Conservation (phyloP, 1,284 basidiomycete species). For the Peniophora sp. region DNA sequence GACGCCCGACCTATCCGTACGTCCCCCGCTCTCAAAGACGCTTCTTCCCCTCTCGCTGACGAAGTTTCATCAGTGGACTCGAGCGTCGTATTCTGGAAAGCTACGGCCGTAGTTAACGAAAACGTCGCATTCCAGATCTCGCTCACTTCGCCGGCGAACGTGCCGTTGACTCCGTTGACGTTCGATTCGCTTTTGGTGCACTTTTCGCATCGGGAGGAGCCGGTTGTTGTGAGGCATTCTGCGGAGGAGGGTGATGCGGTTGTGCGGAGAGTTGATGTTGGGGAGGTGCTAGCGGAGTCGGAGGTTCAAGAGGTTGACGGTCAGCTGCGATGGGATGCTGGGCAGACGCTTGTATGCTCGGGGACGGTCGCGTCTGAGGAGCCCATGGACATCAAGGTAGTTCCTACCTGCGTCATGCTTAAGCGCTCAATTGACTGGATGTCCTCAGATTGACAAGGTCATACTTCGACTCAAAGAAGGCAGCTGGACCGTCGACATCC, state of each 20-base stretch:
- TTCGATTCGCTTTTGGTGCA: slow-evolving; percentile 51
- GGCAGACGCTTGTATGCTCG: slow-evolving; percentile 42
- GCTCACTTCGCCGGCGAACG: slow-evolving; percentile 38
- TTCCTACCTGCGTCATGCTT: no score
- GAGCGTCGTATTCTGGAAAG: slow-evolving; percentile 61
- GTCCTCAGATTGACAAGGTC: slow-evolving; percentile 44
- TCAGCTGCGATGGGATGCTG: slow-evolving; percentile 48
- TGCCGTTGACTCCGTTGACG: slow-evolving; percentile 45
- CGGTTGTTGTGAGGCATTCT: slow-evolving; percentile 42
- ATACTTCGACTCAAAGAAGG: slow-evolving; percentile 46
- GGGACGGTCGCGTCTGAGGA: slow-evolving; percentile 45
- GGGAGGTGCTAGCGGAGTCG: slow-evolving; percentile 22
- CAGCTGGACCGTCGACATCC: slow-evolving; percentile 57
- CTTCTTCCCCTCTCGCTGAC: slow-evolving; percentile 4
- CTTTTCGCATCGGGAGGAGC: slow-evolving; percentile 38
- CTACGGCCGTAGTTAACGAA: slow-evolving; percentile 53
- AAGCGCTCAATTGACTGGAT: no score
- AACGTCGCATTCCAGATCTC: slow-evolving; percentile 65
- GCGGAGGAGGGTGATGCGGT: slow-evolving; percentile 7
- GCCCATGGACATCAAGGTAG: slow-evolving; percentile 42
- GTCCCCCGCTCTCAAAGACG: no score
- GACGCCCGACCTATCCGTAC: slow-evolving; percentile 59
- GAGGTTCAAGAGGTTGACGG: slow-evolving; percentile 22
- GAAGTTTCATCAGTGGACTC: slow-evolving; percentile 45
- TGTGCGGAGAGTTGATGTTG: slow-evolving; percentile 35